Evolutionary conservation across 257 asterid species (phyloP), one percentile per base, ranked within the genome.

Genomic region (Capsicum pubescens): DNA sequence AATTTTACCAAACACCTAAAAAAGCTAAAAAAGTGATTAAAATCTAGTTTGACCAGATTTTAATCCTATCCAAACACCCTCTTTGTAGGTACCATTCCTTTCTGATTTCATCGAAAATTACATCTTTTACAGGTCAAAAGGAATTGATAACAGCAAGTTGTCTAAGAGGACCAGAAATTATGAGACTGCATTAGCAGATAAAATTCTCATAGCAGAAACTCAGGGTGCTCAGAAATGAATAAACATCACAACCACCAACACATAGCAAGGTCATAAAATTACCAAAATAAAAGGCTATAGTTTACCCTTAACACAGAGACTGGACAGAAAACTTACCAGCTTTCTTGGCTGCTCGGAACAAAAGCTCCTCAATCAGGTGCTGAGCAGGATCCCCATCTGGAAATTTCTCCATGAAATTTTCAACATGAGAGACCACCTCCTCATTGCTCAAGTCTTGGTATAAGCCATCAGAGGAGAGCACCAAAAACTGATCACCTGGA

Each of bases 351-450:
- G 99, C 98, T 87, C 99, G 98, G 85, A 87, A 86, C 9, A 95
- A 92, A 86, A 94, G 97, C 90, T 94, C 99, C 92, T 94, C 98
- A 79, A 95, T 93, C 44, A 94, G 91, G 90, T 95, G 97, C 87
- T 95, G 98, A 76, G 99, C 99, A 69, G 99, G 99, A 86, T 95
- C 99, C 61, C 99, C 99, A 85, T 95, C 99, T 46, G 98, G 97
- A 90, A 89, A 93, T 91, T 91, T 94, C 92, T 94, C 97, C 96
- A 95, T 88, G 88, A 95, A 95, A 87, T 91, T 94, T 85, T 92
- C 96, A 84, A 94, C 97, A 89, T 81, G 92, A 59, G 92, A 88
- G 87, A 95, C 98, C 84, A 95, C 99, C 83, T 95, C 99, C 91
- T 94, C 92, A 88, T 95, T 95, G 91, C 94, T 93, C 87, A 95